Evolutionary conservation across 257 asterid genomes (phyloP), one percentile per base, ranked within the genome.

Genomic region (Catharanthus roseus): DNA sequence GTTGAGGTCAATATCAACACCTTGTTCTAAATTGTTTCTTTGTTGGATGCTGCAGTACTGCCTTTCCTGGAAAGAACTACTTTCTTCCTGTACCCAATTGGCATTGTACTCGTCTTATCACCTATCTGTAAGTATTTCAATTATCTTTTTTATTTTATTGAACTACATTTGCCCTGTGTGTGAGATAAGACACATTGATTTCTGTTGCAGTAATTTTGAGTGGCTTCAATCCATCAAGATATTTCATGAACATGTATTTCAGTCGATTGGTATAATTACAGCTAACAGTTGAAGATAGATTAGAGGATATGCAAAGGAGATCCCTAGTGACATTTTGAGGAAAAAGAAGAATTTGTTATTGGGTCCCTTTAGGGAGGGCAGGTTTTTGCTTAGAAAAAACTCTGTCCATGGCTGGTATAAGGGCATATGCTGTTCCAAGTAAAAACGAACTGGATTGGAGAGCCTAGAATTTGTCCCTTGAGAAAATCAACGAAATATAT

Each of bases 61-160:
- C 99, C 99, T 65, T 95, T 95, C 86, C 77, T 95, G 87, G 99
- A 91, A 84, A 95, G 90, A 86, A 91, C 99, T 56, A 95, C 99
- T n/a, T 80, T 95, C 78, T 91, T 95, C 83, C 87, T 95, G 70
- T 95, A 95, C 77, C 99, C 99, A 69, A 95, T 95, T 65, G 97
- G 99, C 51, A 51, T 80, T 57, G 90, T 81, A 65, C 77, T 95
- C 68, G 89, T 95, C 71, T 93, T 95, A 70, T 89, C 93, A 65
- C 99, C 99, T 45, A 88, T 86, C 68, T 76, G 92, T 86, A 77
- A 82, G 89, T 77, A 42, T 60, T 69, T 54, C 0, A 2, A 21
- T n/a, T 38, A 15, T 36, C 58, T n/a, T 10, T 21, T 41, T n/a
- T 45, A 51, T 44, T 38, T 4, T 31, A 2, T 6, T 56, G 41